Evolutionary conservation across 495 filamentous ascomycete species (phyloP).

Genomic region (Aspergillus sparsus): DNA sequence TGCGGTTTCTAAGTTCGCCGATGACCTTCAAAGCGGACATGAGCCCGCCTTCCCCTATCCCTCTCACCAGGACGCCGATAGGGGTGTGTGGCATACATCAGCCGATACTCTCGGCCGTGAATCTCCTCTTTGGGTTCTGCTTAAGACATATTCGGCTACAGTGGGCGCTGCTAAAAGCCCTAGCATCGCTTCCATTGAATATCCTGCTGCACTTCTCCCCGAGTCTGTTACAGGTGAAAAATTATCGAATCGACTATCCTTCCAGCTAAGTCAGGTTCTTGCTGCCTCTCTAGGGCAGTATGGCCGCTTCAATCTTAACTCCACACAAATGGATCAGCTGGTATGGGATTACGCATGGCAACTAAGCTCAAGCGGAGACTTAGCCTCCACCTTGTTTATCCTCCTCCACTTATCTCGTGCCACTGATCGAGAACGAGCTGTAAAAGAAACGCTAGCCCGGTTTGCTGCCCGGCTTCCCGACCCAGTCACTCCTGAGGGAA

Average conservation of each 20-base stretch:
- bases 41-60: conserved; percentile 62
- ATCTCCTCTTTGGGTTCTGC: conserved; percentile 81
- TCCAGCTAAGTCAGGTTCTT: conserved; percentile 70
- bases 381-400: conserved; percentile 70
- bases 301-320: conserved; percentile 38
- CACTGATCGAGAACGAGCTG: conserved; percentile 60
- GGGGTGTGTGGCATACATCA: conserved; percentile 49
- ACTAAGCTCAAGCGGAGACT: conserved; percentile 66
- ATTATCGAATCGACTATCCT: conserved; percentile 72
- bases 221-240: conserved; percentile 64
- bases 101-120: conserved; percentile 55
- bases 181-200: conserved; percentile 26
- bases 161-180: conserved; percentile 20
- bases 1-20: conserved; percentile 67
- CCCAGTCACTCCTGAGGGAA: conserved; percentile 58
- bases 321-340: conserved; percentile 58
- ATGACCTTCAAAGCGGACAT: conserved; percentile 64
- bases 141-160: conserved; percentile 72
- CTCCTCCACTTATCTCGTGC: conserved; percentile 72
- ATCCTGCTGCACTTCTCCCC: conserved; percentile 42
- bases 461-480: conserved; percentile 46
- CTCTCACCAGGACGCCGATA: conserved; percentile 58
- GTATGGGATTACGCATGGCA: conserved; percentile 71
- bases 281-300: conserved; percentile 54
- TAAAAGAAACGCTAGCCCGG: conserved; percentile 69